Evolutionary conservation across 2,329 filamentous ascomycete species (phyloP).

Genomic region (Sclerotiophoma versabilis): DNA sequence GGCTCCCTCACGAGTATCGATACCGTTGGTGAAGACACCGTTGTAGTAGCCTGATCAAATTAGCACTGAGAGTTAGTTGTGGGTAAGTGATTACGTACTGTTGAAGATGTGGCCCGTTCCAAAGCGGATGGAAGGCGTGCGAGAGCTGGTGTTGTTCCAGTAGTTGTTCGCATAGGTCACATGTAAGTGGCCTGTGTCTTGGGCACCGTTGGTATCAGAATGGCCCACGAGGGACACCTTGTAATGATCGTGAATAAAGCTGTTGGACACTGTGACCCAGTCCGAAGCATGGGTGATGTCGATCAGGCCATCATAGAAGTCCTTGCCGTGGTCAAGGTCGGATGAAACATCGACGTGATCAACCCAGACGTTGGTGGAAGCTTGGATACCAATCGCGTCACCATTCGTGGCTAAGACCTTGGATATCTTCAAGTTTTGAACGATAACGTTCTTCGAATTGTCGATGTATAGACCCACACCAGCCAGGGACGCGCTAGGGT

Average conservation of each 20-base stretch:
- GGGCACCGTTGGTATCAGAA: slow-evolving; percentile 63
- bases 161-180: slow-evolving; percentile 73
- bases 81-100: slow-evolving; percentile 28
- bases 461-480: slow-evolving; percentile 58
- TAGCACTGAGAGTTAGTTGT: neutral
- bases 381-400: slow-evolving; percentile 61
- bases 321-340: slow-evolving; percentile 67
- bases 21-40: slow-evolving; percentile 46
- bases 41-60: slow-evolving; percentile 40
- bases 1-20: slow-evolving; percentile 53
- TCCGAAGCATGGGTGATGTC: slow-evolving; percentile 70
- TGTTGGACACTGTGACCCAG: slow-evolving; percentile 65
- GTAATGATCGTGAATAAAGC: slow-evolving; percentile 65
- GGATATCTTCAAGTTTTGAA: slow-evolving; percentile 63
- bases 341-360: slow-evolving; percentile 72
- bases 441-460: slow-evolving; percentile 60
- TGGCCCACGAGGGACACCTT: slow-evolving; percentile 66
- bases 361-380: slow-evolving; percentile 65
- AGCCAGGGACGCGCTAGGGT: slow-evolving; percentile 52
- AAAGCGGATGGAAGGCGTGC: slow-evolving; percentile 69
- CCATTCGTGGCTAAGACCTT: slow-evolving; percentile 55
- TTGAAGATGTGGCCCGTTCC: slow-evolving; percentile 70
- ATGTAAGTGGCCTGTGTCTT: slow-evolving; percentile 68
- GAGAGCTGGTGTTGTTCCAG: slow-evolving; percentile 69
- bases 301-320: slow-evolving; percentile 73